Evolutionary conservation across 1,284 basidiomycete genomes (phyloP), one percentile per base, ranked within the genome.

Genomic region (Austroboletus novae-zelandiae): DNA sequence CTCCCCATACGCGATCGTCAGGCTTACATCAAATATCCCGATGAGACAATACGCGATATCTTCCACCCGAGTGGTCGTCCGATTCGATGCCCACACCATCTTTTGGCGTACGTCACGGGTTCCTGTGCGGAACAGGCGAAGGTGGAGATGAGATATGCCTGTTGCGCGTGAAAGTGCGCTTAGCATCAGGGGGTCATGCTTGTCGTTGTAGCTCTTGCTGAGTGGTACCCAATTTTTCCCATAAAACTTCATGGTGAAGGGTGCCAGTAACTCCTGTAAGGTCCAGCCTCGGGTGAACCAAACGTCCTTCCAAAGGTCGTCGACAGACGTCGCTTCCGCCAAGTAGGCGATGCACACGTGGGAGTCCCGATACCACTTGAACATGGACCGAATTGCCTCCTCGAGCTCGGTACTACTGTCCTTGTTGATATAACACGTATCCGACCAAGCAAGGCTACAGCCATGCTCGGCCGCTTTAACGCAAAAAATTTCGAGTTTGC

Each of bases 251-350:
- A 69, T 66, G 45, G 29, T 46, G 43, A 52, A 46, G 25, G 64
- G 66, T 9, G 64, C 63, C 15, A 65, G 44, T 20, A 68, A 30
- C 36, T 65, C 63, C 29, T 69, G 63, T 40, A 61, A 45, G 3
- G 67, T 65, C 63, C 63, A 65, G 6, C 67, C 63, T 20, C 63
- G 61, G 8, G 67, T 67, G 45, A 65, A 69, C 66, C 66, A 65
- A n/a, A 67, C 57, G 9, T 65, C 66, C 18, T 59, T 11, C 15
- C 47, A 36, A 9, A 67, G 50, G 42, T 69, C 63, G 4, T 66
- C 63, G 0, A 58, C 30, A 0, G 65, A 62, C 5, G 61, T 66
- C 15, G 62, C 58, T 18, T 67, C 65, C 1, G 66, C 57, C 52
- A 65, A 30, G 59, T 66, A 69, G 20, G 66, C 66, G 35, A 65